Evolutionary conservation across 176 grass and related monocot genomes (phyloP), one percentile per base, ranked within the genome.

Genomic region (Eragrostis curvula): DNA sequence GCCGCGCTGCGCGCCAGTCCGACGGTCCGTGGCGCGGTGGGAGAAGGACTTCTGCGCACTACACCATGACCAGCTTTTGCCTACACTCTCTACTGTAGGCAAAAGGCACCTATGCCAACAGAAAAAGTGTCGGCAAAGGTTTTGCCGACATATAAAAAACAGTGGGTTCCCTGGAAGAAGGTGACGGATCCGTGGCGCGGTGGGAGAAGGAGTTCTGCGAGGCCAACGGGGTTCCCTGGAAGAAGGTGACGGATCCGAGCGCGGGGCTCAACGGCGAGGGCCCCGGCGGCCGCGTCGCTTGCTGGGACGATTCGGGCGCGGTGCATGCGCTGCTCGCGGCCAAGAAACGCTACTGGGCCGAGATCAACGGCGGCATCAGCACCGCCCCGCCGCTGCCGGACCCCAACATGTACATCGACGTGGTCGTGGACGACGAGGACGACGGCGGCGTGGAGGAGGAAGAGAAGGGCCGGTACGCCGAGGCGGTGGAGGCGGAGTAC

Each of bases 201-300:
- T 88, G 85, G 85, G 85, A 88, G 49, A 66, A 65, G 40, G 79
- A 72, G 5, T 88, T 88, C 28, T 83, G 79, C 50, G 40, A 23
- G 42, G 13, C n/a, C 13, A 20, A 74, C 25, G 63, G 59, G 6
- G 58, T 88, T 9, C 8, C 71, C 8, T 88, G 80, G 86, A 27
- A 14, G 13, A 79, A 83, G 72, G 27, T 88, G 10, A 12, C 48
- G 10, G 86, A 78, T 17, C 58, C 53, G 61, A 15, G 7, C 7
- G 70, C 59, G 9, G 59, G 59, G 21, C 25, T 62, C 12, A 62
- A 64, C 61, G 27, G 1, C 13, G 27, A 64, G 61, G 61, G 28
- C 14, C 27, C 61, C 1, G 4, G 14, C 14, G 61, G 61, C 27
- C 28, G 61, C 77, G 29, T 16, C 21, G 30, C 69, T 52, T 11